Percentiles rank a stretch among this genome's conserved stretches.
Conservation (phyloP, 1,139 yeast genomes). For the Diutina neorugosa region DNA sequence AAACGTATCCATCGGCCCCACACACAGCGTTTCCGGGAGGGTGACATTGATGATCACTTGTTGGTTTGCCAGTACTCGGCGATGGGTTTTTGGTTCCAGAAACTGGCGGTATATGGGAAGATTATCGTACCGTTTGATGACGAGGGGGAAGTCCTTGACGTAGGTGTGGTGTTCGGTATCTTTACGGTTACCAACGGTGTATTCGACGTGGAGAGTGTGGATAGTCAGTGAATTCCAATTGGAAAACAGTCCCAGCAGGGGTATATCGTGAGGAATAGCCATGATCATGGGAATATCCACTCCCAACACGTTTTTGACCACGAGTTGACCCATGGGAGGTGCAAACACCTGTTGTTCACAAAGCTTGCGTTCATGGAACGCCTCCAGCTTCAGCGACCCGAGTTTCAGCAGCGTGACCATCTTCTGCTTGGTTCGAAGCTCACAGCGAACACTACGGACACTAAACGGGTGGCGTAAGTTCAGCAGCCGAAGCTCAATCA, state of each 20-base stretch:
- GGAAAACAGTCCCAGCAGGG: conserved; percentile 29
- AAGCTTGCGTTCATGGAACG: conserved; percentile 22
- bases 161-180: conserved; percentile 14
- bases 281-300: conserved; percentile 49
- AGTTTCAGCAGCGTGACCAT: conserved; percentile 29
- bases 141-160: conserved; percentile 31
- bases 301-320: conserved; percentile 28
- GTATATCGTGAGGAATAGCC: conserved; percentile 43
- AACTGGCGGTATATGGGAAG: conserved; percentile 43
- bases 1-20: conserved; percentile 39
- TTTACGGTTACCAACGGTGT: conserved; percentile 17
- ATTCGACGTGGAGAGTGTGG: conserved; percentile 23
- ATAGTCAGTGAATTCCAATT: conserved; percentile 30
- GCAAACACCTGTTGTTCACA: conserved; percentile 25
- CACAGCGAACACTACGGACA: conserved; percentile 25
- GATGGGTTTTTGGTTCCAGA: conserved; percentile 35
- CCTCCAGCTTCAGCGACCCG: conserved; percentile 23
- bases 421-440: conserved; percentile 26
- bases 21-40: conserved; percentile 28
- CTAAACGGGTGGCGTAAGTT: conserved; percentile 25
- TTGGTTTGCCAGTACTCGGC: conserved; percentile 26
- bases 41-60: conserved; percentile 30
- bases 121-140: conserved; percentile 38
- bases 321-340: conserved; percentile 25
- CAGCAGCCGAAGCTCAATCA: conserved; percentile 25